phyloP scores from a whole-genome alignment of 352 stramenopile species.

The Thraustotheca clavata region DNA sequence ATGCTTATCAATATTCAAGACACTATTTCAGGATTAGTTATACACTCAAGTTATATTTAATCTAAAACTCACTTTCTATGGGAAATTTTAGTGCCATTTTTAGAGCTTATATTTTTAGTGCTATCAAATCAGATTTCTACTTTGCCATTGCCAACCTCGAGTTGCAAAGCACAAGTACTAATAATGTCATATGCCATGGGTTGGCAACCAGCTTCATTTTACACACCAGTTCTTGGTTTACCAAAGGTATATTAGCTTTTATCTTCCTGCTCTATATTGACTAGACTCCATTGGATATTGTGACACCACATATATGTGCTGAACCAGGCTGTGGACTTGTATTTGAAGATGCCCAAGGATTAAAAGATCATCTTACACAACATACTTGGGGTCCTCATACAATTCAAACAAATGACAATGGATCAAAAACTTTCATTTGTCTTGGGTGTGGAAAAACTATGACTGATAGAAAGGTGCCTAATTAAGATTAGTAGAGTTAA shows the following conservation, averaged over 20 bases:
- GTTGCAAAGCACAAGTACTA: not conserved
- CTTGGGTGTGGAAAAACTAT: conserved; percentile 17
- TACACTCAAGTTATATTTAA: too few relatives aligned
- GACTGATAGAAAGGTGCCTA: conserved; percentile 13
- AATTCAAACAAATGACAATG: not conserved
- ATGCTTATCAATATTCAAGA: too few relatives aligned
- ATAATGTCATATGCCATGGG: too few relatives aligned
- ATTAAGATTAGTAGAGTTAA: not conserved
- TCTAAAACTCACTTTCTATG: too few relatives aligned
- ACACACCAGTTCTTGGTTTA: not conserved
- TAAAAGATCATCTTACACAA: conserved; percentile 21
- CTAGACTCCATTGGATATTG: not conserved
- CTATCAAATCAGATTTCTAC: too few relatives aligned
- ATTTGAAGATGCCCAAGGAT: conserved; percentile 16
- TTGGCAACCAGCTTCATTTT: not conserved
- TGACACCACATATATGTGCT: not conserved
- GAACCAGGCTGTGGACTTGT: conserved; percentile 11
- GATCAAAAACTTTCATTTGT: conserved; percentile 10
- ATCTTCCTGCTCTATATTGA: not conserved
- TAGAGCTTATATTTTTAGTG: too few relatives aligned
- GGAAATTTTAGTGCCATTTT: too few relatives aligned
- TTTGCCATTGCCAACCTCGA: not conserved
- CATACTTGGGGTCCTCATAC: conserved; percentile 20
- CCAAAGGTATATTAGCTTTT: not conserved
- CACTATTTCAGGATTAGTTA: too few relatives aligned